These are phyloP conservation scores for Fusarium bulbicola DNA, from an alignment of 2,329 filamentous ascomycete species.

Conservation along the genomic window DNA sequence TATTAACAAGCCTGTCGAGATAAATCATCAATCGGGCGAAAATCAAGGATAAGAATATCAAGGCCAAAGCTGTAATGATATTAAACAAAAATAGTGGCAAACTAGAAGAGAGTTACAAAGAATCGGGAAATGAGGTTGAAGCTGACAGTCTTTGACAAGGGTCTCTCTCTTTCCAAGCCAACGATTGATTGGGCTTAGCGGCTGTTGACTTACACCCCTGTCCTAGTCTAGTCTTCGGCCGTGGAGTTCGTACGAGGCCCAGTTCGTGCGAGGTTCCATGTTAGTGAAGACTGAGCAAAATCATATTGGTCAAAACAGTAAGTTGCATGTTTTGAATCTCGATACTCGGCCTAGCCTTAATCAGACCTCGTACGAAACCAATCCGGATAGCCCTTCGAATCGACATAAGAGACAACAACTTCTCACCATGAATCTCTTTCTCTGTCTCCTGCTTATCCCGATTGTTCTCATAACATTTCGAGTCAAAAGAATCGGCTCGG, in stretches of 20 bases:
- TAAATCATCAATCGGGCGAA: accelerated
- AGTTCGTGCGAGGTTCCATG: not conserved
- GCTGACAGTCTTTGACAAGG: not conserved
- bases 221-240: not conserved
- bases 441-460: not conserved
- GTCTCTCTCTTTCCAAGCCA: too few species aligned
- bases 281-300: not conserved
- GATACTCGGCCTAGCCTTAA: not conserved
- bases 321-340: not conserved
- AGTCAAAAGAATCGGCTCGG: not conserved
- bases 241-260: not conserved
- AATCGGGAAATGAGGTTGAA: not conserved
- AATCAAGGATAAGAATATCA: not conserved
- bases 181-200: not conserved
- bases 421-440: not conserved
- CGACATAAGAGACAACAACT: not conserved
- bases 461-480: not conserved
- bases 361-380: not conserved
- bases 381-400: too few species aligned
- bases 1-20: not conserved
- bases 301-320: not conserved
- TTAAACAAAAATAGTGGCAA: not conserved
- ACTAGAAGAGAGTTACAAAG: not conserved
- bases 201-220: not conserved
- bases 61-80: not conserved